These are phyloP conservation scores for Ophiostoma pallidulum DNA, from an alignment of 2,329 filamentous ascomycete genomes.

Conservation along the genomic window DNA sequence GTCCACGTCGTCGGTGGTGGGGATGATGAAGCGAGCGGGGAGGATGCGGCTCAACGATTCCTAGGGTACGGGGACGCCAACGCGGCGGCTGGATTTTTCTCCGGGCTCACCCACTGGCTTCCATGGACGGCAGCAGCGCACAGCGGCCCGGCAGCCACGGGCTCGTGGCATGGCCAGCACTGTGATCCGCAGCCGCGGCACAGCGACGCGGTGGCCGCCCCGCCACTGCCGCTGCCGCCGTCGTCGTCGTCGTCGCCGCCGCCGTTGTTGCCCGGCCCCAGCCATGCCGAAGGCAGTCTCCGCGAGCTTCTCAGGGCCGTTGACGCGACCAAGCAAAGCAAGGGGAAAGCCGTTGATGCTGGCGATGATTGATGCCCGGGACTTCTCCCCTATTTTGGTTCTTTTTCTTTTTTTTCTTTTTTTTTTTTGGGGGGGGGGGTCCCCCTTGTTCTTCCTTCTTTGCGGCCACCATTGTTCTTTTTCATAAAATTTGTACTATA, in stretches of 20 bases:
- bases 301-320: slow-evolving; percentile 39
- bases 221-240: background rate
- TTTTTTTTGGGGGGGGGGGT: slow-evolving; percentile 1
- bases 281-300: slow-evolving; percentile 48
- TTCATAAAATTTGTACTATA: background rate
- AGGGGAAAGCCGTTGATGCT: slow-evolving; percentile 20
- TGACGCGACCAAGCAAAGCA: slow-evolving; percentile 18
- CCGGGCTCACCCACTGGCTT: slow-evolving; percentile 36
- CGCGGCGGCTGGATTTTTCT: slow-evolving; percentile 22
- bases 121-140: slow-evolving; percentile 30
- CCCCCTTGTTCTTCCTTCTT: background rate
- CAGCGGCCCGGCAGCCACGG: too few species aligned
- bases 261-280: background rate
- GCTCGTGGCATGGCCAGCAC: too few species aligned
- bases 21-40: background rate
- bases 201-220: background rate
- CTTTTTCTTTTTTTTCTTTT: background rate
- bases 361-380: background rate
- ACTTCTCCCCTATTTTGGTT: background rate
- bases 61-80: slow-evolving; percentile 14
- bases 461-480: background rate
- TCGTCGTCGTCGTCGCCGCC: too few species aligned
- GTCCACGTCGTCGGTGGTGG: too few species aligned
- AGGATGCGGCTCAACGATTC: slow-evolving; percentile 4
- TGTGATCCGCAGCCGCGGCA: slow-evolving; percentile 13